Base-by-base conservation (phyloP, 495 filamentous ascomycete genomes). In the Aspergillus steynii region DNA sequence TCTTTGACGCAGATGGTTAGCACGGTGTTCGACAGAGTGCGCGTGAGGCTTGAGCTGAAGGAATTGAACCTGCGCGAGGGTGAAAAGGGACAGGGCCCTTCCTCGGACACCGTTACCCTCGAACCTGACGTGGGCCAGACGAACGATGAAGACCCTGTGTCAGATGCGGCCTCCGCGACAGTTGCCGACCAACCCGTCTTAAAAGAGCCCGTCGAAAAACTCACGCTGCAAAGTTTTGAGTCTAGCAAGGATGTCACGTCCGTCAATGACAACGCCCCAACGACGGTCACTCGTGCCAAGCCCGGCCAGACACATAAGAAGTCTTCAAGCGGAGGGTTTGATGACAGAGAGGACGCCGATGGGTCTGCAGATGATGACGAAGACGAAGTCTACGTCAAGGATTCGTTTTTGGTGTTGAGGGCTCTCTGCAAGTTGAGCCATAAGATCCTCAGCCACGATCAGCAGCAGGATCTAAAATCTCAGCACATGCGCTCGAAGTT, bases 1-100 rank as follows among this genome's bases (percentile, higher is more conserved):
- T 96, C 96, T 3, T 78, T 99, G 53, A 97, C 95, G 0, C 96
- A 99, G 74, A 99, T 99, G 96, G 91, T 98, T 5, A 92, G 93
- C 56, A 98, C 95, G 15, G 95, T 99, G 2, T 98, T 98, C 64
- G 96, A 99, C 72, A 78, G 96, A 52, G 93, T 98, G 51, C 94
- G 93, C 68, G 85, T 84, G n/a, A 81, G 96, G 37, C 75, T 97
- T 56, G 86, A 92, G 58, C 86, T 92, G 79, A 97, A 96, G 72
- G 93, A 97, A 68, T 82, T 91, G 10, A 74, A 84, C 25, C 51
- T 81, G 56, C 82, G 78, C 47, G 75, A 82, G 27, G 70, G 72
- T 5, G 75, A 78, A 12, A 76, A 74, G 55, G 60, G 65, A 2
- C 69, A 69, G 51, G 64, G 58, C n/a, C 29, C 56, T n/a, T 63